Evolutionary conservation across 306 rosid species (phyloP).

Genomic region (Acacia confusa): DNA sequence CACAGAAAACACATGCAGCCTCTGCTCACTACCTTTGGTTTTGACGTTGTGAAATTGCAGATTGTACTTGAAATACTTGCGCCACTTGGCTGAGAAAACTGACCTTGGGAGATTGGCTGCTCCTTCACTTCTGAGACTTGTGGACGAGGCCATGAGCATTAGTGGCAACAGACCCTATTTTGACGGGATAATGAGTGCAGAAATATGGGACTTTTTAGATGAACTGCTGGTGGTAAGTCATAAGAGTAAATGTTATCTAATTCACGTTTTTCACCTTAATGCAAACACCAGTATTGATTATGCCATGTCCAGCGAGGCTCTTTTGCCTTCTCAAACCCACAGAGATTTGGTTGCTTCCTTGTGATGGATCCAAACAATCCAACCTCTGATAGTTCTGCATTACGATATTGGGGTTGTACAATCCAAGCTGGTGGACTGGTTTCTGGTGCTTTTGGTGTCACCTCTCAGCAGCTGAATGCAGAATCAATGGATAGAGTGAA

Average conservation of each 20-base stretch:
- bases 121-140: constrained; percentile 86
- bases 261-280: not conserved
- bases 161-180: constrained; percentile 48
- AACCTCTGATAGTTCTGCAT: constrained; percentile 65
- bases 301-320: constrained; percentile 71
- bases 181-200: constrained; percentile 67
- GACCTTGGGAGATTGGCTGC: constrained; percentile 92
- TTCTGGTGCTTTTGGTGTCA: constrained; percentile 72
- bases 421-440: constrained; percentile 88
- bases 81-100: constrained; percentile 79
- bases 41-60: constrained; percentile 43
- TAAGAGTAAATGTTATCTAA: constrained; percentile 26
- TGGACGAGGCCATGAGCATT: constrained; percentile 75
- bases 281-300: constrained; percentile 27
- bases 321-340: constrained; percentile 67
- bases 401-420: constrained; percentile 92
- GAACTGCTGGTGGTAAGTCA: constrained; percentile 66
- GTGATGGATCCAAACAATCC: constrained; percentile 76
- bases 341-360: constrained; percentile 72
- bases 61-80: constrained; percentile 78
- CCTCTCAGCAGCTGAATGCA: constrained; percentile 40
- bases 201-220: constrained; percentile 79
- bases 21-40: constrained; percentile 15
- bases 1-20: not conserved
- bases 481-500: constrained; percentile 49